A percentile compares a stretch with the other conserved stretches of the same genome.
phyloP scores from a whole-genome alignment of 2,329 filamentous ascomycete species.

The Purpureocillium lavendulum region DNA sequence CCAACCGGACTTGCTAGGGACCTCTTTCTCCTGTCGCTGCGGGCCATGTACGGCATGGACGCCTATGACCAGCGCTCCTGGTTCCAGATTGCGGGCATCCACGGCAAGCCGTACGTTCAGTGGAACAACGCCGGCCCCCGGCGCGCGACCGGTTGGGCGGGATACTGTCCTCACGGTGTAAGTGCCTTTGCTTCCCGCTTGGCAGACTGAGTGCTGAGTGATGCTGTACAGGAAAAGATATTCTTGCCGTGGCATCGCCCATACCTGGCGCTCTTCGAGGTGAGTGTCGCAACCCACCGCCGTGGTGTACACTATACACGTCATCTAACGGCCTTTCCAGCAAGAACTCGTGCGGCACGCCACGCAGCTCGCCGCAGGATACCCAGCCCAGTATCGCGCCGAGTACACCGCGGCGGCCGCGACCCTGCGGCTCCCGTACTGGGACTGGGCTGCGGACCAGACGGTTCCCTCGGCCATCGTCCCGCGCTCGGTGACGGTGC shows the following conservation, averaged over 20 bases:
- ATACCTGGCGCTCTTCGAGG: conserved; percentile 46
- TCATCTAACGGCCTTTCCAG: too few relatives aligned
- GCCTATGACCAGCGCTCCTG: conserved; percentile 36
- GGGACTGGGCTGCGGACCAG: conserved; percentile 42
- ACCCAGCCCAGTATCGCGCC: conserved; percentile 23
- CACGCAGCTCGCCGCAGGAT: conserved; percentile 34
- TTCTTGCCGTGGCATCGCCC: conserved; percentile 49
- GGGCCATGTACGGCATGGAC: conserved; percentile 30
- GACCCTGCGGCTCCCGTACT: conserved; percentile 39
- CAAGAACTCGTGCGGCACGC: conserved; percentile 42
- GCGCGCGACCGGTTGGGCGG: conserved; percentile 21
- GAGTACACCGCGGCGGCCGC: conserved; percentile 36
- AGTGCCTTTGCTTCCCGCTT: conserved; percentile 10
- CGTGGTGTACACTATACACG: too few relatives aligned
- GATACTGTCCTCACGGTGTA: conserved; percentile 41
- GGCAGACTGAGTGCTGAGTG: too few relatives aligned
- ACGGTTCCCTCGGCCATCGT: conserved; percentile 33
- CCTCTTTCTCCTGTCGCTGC: conserved; percentile 38
- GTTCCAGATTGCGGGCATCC: conserved; percentile 38
- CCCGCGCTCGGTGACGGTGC: conserved; percentile 25
- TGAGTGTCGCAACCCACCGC: conserved; percentile 17
- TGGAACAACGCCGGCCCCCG: conserved; percentile 31
- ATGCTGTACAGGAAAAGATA: conserved; percentile 30
- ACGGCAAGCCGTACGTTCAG: conserved; percentile 31
- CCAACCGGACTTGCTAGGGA: conserved; percentile 28